Evolutionary conservation across 805 yeast species (phyloP).

Genomic region (Candida boleticola): DNA sequence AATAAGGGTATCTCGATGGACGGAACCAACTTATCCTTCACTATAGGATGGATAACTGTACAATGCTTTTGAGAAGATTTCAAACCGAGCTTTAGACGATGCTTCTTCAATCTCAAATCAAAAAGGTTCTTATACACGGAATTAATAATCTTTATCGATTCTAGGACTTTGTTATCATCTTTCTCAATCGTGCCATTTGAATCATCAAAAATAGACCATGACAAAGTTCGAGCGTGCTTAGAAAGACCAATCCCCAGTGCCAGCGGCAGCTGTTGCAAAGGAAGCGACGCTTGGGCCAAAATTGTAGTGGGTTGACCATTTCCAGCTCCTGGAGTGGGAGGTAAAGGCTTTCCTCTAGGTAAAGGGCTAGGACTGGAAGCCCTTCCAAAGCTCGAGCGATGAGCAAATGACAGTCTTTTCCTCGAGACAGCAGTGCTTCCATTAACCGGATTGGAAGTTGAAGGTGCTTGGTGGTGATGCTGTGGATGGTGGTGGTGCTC

Average conservation of each 20-base stretch:
- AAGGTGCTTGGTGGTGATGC: background rate
- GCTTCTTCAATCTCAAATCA: conserved; percentile 34
- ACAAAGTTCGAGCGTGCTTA: background rate
- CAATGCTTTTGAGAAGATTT: conserved; percentile 11
- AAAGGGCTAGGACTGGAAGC: background rate
- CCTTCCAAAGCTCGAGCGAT: background rate
- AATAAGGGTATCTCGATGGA: conserved; percentile 36
- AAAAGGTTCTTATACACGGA: conserved; percentile 33
- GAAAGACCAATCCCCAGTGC: background rate
- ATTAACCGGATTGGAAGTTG: background rate
- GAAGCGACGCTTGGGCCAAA: too few relatives aligned
- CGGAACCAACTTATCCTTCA: conserved; percentile 36
- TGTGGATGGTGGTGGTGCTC: conserved; percentile 5
- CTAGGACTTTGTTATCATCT: background rate
- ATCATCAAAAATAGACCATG: conserved; percentile 1
- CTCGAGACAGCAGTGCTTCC: background rate
- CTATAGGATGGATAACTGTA: conserved; percentile 34
- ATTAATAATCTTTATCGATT: conserved; percentile 21
- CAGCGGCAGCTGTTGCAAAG: background rate
- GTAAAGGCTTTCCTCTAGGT: background rate
- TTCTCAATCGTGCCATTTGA: background rate
- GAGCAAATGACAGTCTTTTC: background rate
- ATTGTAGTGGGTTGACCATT: too few relatives aligned
- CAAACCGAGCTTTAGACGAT: conserved; percentile 20
- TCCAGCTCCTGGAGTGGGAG: background rate